These are phyloP conservation scores for Conticribra weissflogii DNA, from an alignment of 108 stramenopile genomes.

Conservation along the genomic window DNA sequence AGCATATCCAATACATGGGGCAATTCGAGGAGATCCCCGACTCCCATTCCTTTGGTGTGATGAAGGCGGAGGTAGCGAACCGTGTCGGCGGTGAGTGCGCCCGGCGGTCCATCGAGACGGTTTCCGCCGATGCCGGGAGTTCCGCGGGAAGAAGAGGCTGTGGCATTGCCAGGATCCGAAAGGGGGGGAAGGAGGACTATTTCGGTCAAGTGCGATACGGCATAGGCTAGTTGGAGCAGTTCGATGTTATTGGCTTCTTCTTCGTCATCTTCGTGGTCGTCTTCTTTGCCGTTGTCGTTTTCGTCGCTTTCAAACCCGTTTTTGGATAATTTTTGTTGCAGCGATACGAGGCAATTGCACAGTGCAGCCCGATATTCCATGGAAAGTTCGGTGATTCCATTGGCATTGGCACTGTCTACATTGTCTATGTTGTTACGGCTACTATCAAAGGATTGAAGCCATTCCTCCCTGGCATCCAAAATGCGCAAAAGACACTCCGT, in stretches of 20 bases:
- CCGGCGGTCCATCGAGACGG: constrained; percentile 45
- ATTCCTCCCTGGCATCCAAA: constrained; percentile 61
- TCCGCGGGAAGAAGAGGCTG: background rate
- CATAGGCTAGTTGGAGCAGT: constrained; percentile 56
- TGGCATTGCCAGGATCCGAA: background rate
- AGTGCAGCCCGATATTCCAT: constrained; percentile 60
- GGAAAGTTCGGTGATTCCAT: constrained; percentile 24
- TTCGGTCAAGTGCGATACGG: constrained; percentile 69
- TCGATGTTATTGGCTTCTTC: constrained; percentile 48
- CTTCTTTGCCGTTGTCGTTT: constrained; percentile 5
- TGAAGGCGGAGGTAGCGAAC: constrained; percentile 71
- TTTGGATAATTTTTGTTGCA: constrained; percentile 41
- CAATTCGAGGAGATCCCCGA: constrained; percentile 11
- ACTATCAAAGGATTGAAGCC: constrained; percentile 19
- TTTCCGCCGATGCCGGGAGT: background rate
- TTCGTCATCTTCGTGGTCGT: constrained; percentile 12
- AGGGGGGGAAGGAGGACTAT: constrained; percentile 54
- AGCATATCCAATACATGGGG: constrained; percentile 42
- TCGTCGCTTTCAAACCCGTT: background rate
- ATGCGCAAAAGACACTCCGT: constrained; percentile 62
- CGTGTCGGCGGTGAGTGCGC: constrained; percentile 77
- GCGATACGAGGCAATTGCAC: constrained; percentile 50
- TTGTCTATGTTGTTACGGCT: background rate
- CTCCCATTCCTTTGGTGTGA: constrained; percentile 36
- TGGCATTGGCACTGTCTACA: background rate